Evolutionary conservation across 805 yeast genomes (phyloP).

Genomic region (Starmerella powellii): DNA sequence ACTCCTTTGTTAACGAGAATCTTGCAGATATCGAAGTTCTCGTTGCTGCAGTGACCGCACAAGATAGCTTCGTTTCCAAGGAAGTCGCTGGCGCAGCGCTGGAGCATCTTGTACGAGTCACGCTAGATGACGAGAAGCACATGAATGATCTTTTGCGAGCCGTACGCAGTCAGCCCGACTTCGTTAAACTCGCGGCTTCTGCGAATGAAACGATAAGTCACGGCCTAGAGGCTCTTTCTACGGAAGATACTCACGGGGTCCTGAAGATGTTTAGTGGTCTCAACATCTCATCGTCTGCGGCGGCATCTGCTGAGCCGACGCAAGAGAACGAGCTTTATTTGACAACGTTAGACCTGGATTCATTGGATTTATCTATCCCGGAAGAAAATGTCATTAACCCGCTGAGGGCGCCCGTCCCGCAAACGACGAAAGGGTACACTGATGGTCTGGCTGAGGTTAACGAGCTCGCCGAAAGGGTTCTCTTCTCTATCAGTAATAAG

Average conservation of each 20-base stretch:
- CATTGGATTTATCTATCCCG: constrained; percentile 7
- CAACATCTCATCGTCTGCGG: background rate
- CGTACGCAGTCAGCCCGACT: background rate
- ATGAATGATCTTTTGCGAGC: constrained; percentile 6
- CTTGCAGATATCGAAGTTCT: constrained; percentile 2
- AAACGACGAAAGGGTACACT: background rate
- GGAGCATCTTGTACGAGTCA: constrained; percentile 4
- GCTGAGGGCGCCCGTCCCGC: constrained; percentile 8
- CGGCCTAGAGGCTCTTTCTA: constrained; percentile 5
- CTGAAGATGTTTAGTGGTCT: background rate
- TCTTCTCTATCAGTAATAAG: no score
- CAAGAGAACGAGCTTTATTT: no score
- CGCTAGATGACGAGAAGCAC: constrained; percentile 3
- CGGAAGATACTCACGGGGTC: constrained; percentile 9
- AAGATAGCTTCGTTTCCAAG: constrained; percentile 7
- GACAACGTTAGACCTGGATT: background rate
- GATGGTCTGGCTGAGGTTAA: background rate
- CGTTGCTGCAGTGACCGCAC: constrained; percentile 12
- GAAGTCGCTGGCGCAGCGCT: constrained; percentile 7
- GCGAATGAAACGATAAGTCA: background rate
- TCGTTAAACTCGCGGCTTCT: background rate
- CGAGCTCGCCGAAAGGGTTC: no score
- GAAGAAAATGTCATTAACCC: background rate
- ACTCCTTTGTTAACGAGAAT: constrained; percentile 2
- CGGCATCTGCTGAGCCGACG: no score